phyloP scores from a whole-genome alignment of 2,329 filamentous ascomycete species.

The Nannizziopsis barbatae region DNA sequence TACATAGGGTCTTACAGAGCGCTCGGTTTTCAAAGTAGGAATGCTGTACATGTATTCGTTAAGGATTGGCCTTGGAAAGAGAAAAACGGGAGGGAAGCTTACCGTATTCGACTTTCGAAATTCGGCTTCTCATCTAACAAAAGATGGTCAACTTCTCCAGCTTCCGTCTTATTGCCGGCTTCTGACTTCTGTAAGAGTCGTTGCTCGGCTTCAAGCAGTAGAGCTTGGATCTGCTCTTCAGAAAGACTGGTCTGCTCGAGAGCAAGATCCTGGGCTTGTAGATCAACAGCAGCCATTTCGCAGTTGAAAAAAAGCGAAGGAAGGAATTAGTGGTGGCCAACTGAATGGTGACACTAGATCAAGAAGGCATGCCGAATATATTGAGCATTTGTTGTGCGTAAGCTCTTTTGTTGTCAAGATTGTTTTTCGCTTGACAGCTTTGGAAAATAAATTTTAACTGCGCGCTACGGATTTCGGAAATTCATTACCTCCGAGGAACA shows the following conservation, averaged over 20 bases:
- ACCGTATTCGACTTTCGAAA: constrained; percentile 7
- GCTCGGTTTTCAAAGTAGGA: constrained; percentile 40
- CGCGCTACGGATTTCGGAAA: no score
- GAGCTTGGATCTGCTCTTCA: constrained; percentile 52
- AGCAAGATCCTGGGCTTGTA: background rate
- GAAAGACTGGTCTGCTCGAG: constrained; percentile 39
- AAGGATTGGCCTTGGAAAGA: background rate
- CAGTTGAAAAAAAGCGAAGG: no score
- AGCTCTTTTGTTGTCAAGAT: no score
- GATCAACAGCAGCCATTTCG: background rate
- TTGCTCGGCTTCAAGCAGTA: constrained; percentile 53
- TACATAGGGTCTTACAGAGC: constrained; percentile 45
- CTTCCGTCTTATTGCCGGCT: constrained; percentile 12
- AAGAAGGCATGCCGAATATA: background rate
- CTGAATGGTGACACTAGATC: background rate
- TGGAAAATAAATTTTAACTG: no score
- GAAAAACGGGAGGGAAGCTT: background rate
- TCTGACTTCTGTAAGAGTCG: constrained; percentile 36
- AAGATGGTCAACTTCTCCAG: constrained; percentile 7
- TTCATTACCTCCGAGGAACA: no score
- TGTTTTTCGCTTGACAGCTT: no score
- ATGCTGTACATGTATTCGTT: constrained; percentile 28
- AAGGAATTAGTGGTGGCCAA: no score
- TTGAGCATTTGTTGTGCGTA: background rate
- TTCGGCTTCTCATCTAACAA: constrained; percentile 11